Base-by-base conservation (phyloP, 768 basidiomycete genomes). In the Lanmaoa rubissima region DNA sequence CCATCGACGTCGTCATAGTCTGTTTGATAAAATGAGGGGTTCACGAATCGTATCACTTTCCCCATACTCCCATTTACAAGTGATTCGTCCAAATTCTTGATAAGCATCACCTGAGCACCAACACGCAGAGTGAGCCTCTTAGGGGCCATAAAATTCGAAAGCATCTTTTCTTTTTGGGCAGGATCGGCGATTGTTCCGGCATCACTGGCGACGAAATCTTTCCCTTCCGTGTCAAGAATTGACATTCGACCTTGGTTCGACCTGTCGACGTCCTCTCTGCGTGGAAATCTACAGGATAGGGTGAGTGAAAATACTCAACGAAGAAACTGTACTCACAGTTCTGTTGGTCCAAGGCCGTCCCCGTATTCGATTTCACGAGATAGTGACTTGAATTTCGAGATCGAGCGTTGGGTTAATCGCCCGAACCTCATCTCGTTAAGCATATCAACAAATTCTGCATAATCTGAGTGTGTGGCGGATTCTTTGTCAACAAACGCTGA, bases 381-480 rank as follows among this genome's bases (percentile, higher is more conserved):
- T n/a, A 98, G 76, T 1, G 74, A 74, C 61, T 71, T 82, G 77
- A 98, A 98, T 53, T 79, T 85, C 34, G 66, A 54, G 57, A 94
- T 86, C 0, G 94, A 94, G 21, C 76, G 74, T 3, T 66, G 58
- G 1, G 85, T 80, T 34, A 98, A 73, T 17, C 63, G 74, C 4
- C 97, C 97, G 63, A 93, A 96, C 16, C 97, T 85, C 97, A 98
- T 98, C 71, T 98, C 94, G 68, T 98, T 99, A 49, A 98, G 78
- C 94, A 98, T 98, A 70, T 92, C 81, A 49, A 99, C 83, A 67
- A 99, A 98, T 51, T 85, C 94, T 94, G 68, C 35, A 51, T 21
- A 39, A 55, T 44, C 40, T 58, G n/a, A 55, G 46, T 50, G 9
- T 47, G 42, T 42, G 36, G 44, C 35, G 42, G 17, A 51, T 32